phyloP scores from a whole-genome alignment of 495 filamentous ascomycete genomes.

The Tuber indicum region DNA sequence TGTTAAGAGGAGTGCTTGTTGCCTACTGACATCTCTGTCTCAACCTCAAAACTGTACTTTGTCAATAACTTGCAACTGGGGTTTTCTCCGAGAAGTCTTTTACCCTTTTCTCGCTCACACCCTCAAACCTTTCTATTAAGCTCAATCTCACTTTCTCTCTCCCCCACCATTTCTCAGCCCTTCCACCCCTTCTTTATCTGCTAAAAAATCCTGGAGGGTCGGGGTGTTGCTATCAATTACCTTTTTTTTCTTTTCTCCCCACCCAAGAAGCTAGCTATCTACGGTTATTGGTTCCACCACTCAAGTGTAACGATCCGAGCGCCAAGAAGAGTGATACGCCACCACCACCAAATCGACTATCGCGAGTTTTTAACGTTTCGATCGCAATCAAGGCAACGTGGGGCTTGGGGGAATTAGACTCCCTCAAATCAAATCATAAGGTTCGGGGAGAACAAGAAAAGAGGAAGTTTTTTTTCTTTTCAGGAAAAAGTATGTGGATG shows the following conservation, averaged over 20 bases:
- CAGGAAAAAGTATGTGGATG: constrained; percentile 26
- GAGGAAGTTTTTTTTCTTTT: neutral
- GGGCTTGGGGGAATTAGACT: constrained; percentile 29
- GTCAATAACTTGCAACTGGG: neutral
- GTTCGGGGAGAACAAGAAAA: constrained; percentile 15
- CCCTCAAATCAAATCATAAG: constrained; percentile 25
- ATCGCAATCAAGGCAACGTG: constrained; percentile 25
- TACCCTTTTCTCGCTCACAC: neutral
- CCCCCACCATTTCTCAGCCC: neutral
- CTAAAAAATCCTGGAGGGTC: neutral
- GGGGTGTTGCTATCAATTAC: neutral
- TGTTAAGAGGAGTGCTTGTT: neutral
- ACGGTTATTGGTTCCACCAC: constrained; percentile 1
- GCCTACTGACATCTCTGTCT: neutral
- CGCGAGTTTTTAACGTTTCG: neutral
- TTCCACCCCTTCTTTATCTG: neutral
- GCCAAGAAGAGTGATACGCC: neutral
- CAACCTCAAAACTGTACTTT: neutral
- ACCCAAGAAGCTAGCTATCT: neutral
- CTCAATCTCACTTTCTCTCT: neutral
- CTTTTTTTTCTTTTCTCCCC: neutral
- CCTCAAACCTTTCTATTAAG: neutral
- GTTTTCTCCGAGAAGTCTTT: neutral
- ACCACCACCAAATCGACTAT: neutral
- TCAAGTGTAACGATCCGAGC: neutral